phyloP scores from a whole-genome alignment of 306 rosid species.

The Chamaecrista fasciculata region DNA sequence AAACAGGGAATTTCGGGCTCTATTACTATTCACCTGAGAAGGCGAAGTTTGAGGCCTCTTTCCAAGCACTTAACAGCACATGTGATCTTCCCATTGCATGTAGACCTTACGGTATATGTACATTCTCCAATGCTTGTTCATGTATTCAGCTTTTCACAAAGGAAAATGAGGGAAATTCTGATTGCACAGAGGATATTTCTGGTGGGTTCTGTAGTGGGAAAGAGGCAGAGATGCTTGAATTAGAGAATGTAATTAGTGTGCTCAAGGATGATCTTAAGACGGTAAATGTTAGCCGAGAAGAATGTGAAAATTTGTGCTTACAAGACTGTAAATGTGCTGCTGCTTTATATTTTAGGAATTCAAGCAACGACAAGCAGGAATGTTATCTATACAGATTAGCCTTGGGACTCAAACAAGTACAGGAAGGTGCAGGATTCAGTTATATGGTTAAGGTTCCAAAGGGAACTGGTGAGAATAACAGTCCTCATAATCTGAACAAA shows the following conservation, averaged over 20 bases:
- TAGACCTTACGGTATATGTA: conserved; percentile 74
- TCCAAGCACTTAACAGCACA: conserved; percentile 72
- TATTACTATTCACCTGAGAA: conserved; percentile 59
- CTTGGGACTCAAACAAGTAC: conserved; percentile 67
- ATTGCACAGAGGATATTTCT: conserved; percentile 40
- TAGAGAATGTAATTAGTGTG: conserved; percentile 59
- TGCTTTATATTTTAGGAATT: conserved; percentile 42
- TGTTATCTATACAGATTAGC: conserved; percentile 62
- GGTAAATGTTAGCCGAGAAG: conserved; percentile 54
- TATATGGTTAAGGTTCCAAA: conserved; percentile 74
- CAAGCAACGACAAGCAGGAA: conserved; percentile 7
- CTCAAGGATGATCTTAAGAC: conserved; percentile 36
- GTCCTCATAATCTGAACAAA: conserved; percentile 48
- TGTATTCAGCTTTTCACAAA: conserved; percentile 47
- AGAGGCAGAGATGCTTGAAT: conserved; percentile 56
- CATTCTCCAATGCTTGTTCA: conserved; percentile 69
- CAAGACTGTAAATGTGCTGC: conserved; percentile 72
- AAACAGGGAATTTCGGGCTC: conserved; percentile 77
- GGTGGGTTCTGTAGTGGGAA: conserved; percentile 40
- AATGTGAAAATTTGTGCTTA: conserved; percentile 58
- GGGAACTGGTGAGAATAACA: conserved; percentile 44
- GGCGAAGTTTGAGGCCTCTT: conserved; percentile 62
- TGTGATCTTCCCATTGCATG: conserved; percentile 92
- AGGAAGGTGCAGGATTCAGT: conserved; percentile 45
- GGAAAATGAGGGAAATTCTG: conserved; percentile 22